Evolutionary conservation across 495 filamentous ascomycete species (phyloP), one percentile per base, ranked within the genome.

Genomic region (Clohesyomyces aquaticus): DNA sequence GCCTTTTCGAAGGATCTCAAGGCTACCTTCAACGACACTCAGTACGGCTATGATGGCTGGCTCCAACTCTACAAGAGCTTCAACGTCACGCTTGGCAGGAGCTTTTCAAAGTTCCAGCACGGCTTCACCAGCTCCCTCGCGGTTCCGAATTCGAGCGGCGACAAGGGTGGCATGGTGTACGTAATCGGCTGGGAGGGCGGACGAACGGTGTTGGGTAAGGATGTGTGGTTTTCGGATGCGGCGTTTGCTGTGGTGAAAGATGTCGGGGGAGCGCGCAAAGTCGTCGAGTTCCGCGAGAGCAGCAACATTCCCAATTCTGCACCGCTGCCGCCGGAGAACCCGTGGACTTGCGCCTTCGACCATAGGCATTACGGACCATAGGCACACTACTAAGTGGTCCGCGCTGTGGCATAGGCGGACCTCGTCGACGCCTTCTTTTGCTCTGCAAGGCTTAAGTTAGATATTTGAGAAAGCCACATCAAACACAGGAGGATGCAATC

Each of bases 141-240:
- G 23, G 59, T 68, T 9, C 65, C 65, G 2, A 59, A 68, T 54
- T 19, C 45, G 1, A 63, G 55, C 29, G 54, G 59, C 26, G 65
- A 63, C 41, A 63, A 60, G 26, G 65, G 65, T 23, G 65, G 65
- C 6, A 26, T 59, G 4, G 59, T 63, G 16, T 68, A 68, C 35
- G 16, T 55, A 35, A 63, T 60, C 29, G 65, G 65, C 16, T 68
- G 65, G 65, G 65, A 68, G 43, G 65, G 65, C 3, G 65, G 65
- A 1, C 55, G 53, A n/a, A 46, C 54, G 1, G 4, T 54, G 23
- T 11, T 50, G 16, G 54, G 59, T 46, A 28, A 32, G 18, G 55
- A 63, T 27, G 27, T 68, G 19, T 68, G 55, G 26, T 68, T 59
- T 25, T 59, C 65, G 1, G 65, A 68, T 50, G 65, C 59, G 21